These are phyloP conservation scores for Dioscorea alata DNA, from an alignment of 106 monocot genomes.

Conservation along the genomic window DNA sequence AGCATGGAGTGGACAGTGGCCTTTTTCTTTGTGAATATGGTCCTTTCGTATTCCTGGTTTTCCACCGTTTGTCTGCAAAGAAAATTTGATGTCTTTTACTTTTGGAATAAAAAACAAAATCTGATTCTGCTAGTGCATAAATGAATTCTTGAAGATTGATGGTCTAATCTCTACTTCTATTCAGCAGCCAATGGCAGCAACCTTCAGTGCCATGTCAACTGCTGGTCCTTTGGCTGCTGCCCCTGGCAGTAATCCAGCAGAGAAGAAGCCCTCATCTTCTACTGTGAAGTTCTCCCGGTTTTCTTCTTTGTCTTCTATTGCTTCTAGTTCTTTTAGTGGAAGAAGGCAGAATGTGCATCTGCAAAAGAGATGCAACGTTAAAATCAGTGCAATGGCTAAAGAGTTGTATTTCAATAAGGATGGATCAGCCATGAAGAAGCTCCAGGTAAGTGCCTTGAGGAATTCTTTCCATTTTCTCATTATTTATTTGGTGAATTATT, in stretches of 20 bases:
- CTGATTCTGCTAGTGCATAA: not conserved
- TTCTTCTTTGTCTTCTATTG: conserved; percentile 56
- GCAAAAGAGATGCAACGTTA: conserved; percentile 32
- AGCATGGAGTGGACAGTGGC: too few species aligned
- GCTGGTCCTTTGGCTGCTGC: conserved; percentile 39
- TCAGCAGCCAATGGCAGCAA: conserved; percentile 53
- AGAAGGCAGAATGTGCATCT: conserved; percentile 26
- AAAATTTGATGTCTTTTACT: not conserved
- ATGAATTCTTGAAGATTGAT: not conserved
- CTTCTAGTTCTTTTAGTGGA: conserved; percentile 28
- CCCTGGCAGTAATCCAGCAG: conserved; percentile 26
- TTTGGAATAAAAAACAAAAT: not conserved
- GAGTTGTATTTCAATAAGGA: conserved; percentile 95
- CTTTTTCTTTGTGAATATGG: too few species aligned
- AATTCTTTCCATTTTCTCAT: not conserved
- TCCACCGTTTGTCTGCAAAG: not conserved
- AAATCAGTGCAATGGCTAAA: conserved; percentile 77
- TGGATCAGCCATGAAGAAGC: conserved; percentile 85
- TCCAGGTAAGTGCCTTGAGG: conserved; percentile 47
- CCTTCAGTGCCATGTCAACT: conserved; percentile 46
- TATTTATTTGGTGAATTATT: not conserved
- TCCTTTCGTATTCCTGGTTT: not conserved
- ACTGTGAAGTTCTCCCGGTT: conserved; percentile 17
- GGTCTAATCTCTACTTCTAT: not conserved
- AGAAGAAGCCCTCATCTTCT: conserved; percentile 37